Evolutionary conservation across 768 basidiomycete genomes (phyloP).

Genomic region (Panaeolus cyanescens): DNA sequence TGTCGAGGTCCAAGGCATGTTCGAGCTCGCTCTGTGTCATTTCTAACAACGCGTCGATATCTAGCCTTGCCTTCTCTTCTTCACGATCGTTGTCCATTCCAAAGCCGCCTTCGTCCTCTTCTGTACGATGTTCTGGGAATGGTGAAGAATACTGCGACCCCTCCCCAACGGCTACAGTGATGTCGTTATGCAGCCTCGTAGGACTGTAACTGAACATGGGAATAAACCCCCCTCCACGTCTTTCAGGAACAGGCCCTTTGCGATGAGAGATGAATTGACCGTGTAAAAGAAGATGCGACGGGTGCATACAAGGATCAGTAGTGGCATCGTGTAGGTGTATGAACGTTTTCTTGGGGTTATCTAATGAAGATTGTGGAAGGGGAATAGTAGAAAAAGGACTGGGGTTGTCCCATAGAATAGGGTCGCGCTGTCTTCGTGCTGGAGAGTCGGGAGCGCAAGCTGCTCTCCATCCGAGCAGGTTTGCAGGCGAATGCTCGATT

Average conservation of each 20-base stretch:
- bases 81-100: background rate
- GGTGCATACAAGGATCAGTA: constrained; percentile 52
- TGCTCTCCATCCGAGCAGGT: constrained; percentile 35
- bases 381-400: constrained; percentile 2
- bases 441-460: constrained; percentile 38
- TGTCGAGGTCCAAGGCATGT: background rate
- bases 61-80: too few relatives aligned
- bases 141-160: background rate
- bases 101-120: background rate
- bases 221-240: constrained; percentile 27
- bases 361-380: constrained; percentile 16
- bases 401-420: constrained; percentile 18
- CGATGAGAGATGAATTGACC: constrained; percentile 54
- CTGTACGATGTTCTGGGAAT: too few relatives aligned
- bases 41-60: background rate
- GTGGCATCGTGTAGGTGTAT: constrained; percentile 44
- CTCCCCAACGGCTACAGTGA: constrained; percentile 38
- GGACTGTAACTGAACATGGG: constrained; percentile 55
- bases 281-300: constrained; percentile 38
- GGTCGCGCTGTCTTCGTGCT: constrained; percentile 27
- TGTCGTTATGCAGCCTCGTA: constrained; percentile 53
- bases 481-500: background rate
- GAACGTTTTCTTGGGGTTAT: constrained; percentile 37
- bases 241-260: constrained; percentile 44
- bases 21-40: background rate